Percentiles rank a stretch among this genome's conserved stretches.
These are phyloP conservation scores for Tillandsia fasciculata DNA, from an alignment of 176 grass and related monocot species.

Conservation along the genomic window DNA sequence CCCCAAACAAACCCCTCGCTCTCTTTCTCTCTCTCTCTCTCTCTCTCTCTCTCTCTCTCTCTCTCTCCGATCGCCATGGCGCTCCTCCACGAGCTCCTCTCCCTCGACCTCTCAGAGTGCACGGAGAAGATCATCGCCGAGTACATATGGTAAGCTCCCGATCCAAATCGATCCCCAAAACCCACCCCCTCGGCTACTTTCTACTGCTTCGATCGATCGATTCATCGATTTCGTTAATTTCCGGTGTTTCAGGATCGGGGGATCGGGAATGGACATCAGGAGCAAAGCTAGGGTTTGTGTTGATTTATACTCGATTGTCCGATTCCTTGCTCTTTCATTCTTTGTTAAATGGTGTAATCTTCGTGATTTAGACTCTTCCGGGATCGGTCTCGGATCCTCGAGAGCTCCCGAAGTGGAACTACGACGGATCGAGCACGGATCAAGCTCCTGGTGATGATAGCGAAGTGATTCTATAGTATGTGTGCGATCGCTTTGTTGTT, in stretches of 20 bases:
- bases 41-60: background rate
- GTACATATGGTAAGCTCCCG: slow-evolving; percentile 11
- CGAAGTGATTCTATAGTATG: slow-evolving; percentile 20
- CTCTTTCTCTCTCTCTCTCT: background rate
- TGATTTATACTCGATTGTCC: background rate
- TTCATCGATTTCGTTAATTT: background rate
- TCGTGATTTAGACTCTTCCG: slow-evolving; percentile 8
- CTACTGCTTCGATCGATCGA: background rate
- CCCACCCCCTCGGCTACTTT: background rate
- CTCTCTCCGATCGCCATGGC: background rate
- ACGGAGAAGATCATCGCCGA: slow-evolving; percentile 17
- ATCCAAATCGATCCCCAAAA: background rate
- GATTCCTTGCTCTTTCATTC: background rate
- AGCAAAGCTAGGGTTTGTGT: slow-evolving; percentile 19
- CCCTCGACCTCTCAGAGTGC: slow-evolving; percentile 15
- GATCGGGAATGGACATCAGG: slow-evolving; percentile 22
- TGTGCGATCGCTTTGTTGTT: background rate
- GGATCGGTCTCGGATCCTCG: background rate
- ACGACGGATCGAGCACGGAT: slow-evolving; percentile 16
- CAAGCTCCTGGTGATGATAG: slow-evolving; percentile 17
- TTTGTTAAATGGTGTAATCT: background rate
- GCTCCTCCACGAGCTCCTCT: slow-evolving; percentile 4
- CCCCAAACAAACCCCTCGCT: background rate
- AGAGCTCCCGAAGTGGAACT: slow-evolving; percentile 22
- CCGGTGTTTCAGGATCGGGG: background rate